Conservation (phyloP, 805 yeast genomes). For the Metschnikowia drakensbergensis region DNA sequence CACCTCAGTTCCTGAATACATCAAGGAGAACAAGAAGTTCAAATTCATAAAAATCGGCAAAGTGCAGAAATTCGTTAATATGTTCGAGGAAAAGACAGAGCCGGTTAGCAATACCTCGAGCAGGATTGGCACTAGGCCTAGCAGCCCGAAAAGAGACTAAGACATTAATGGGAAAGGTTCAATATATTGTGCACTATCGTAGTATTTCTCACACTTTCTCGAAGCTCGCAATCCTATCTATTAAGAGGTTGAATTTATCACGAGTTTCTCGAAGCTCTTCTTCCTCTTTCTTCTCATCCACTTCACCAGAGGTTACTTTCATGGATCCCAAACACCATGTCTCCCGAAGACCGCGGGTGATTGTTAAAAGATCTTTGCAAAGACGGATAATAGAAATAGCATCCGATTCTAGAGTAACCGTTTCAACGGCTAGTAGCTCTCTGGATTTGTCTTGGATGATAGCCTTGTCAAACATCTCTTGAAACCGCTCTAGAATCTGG, state of each 20-base stretch:
- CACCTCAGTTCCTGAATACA: slow-evolving; percentile 28
- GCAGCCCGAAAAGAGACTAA: slow-evolving; percentile 12
- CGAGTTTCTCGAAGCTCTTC: slow-evolving; percentile 25
- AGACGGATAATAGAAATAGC: slow-evolving; percentile 48
- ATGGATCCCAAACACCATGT: slow-evolving; percentile 57
- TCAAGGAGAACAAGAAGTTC: slow-evolving; percentile 40
- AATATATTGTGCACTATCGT: background rate
- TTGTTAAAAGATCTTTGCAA: slow-evolving; percentile 48
- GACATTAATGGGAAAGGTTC: background rate
- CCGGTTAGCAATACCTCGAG: slow-evolving; percentile 13
- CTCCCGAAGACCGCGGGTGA: slow-evolving; percentile 49
- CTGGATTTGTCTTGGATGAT: slow-evolving; percentile 38
- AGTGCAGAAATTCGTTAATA: slow-evolving; percentile 42
- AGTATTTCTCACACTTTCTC: slow-evolving; percentile 2
- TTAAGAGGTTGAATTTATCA: slow-evolving; percentile 25
- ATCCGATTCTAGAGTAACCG: slow-evolving; percentile 52
- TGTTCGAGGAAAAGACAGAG: slow-evolving; percentile 36
- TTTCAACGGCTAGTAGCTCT: slow-evolving; percentile 48
- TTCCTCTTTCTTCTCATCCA: slow-evolving; percentile 16
- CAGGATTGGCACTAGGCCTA: slow-evolving; percentile 15
- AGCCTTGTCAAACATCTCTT: slow-evolving; percentile 49
- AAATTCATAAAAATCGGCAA: slow-evolving; percentile 44
- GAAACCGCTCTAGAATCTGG: slow-evolving; percentile 48
- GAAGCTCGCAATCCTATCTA: slow-evolving; percentile 13
- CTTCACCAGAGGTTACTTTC: slow-evolving; percentile 27